Base-by-base conservation (phyloP, 352 stramenopile species). In the Blastocystis sp. region DNA sequence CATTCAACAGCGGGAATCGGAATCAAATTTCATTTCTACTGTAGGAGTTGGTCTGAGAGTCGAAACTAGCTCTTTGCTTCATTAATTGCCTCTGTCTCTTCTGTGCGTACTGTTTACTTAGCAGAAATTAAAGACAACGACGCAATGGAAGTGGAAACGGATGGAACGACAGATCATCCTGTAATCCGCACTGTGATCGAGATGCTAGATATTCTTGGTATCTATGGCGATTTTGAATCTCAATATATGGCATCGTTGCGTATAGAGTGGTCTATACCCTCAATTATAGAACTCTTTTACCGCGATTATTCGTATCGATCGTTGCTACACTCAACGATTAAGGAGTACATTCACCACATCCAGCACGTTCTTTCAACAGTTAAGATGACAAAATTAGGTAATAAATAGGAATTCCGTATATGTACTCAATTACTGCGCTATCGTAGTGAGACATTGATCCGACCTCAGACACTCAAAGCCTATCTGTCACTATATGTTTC, bases 211-310 rank as follows among this genome's bases (percentile, higher is more conserved):
- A 2, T 60, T 19, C 53, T 81, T 19, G 42, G n/a, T 5, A 48
- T 81, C 3, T 81, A 48, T 27, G 13, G n/a, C 19, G 70, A 81
- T 33, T 51, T 81, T 19, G 17, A 59, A 15, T 30, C 30, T 4
- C 44, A 17, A 3, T 64, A 81, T 27, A 62, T 81, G 48, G 24
- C 24, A 9, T 64, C 44, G 1, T 6, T 81, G 44, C 68, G 68
- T 79, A 56, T 1, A 27, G 44, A 24, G 1, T 77, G 27, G 17
- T 48, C 27, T 19, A 6, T 19, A 15, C 9, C 24, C 13, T 79
- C 11, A 54, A 2, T 17, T 33, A 57, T 79, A 79, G 70, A 81
- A 27, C 17, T 30, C 22, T 81, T 81, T 40, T 81, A 81, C 53
- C 37, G 44, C 7, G 54, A 30, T 17, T 81, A 62, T 56, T 44